A percentile compares a stretch with the other conserved stretches of the same genome.
These are phyloP conservation scores for Parathielavia appendiculata DNA, from an alignment of 495 filamentous ascomycete species.

Conservation along the genomic window DNA sequence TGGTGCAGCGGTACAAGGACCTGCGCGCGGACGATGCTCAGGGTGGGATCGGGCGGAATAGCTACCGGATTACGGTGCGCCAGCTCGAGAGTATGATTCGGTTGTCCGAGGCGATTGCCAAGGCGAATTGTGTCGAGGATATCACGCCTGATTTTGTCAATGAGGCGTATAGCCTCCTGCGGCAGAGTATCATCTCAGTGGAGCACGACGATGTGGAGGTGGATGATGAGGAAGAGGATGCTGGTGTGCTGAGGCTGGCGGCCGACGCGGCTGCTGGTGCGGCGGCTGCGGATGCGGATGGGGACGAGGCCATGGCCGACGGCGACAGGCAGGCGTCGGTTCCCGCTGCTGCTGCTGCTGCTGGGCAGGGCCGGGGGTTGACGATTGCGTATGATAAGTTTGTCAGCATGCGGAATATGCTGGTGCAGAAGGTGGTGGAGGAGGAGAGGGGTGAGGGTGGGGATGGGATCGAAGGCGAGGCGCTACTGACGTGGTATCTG, in stretches of 20 bases:
- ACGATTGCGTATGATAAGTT: constrained; percentile 97
- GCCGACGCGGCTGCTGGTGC: constrained; percentile 36
- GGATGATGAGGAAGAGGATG: constrained; percentile 68
- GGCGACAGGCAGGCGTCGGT: constrained; percentile 32
- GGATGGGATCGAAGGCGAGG: constrained; percentile 86
- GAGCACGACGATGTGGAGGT: constrained; percentile 98
- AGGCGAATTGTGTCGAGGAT: constrained; percentile 93
- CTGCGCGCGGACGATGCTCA: constrained; percentile 90
- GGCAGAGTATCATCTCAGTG: constrained; percentile 93
- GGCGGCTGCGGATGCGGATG: constrained; percentile 51
- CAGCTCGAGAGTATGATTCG: constrained; percentile 95
- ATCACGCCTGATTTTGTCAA: constrained; percentile 77
- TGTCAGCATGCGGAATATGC: constrained; percentile 76
- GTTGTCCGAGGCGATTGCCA: constrained; percentile 90
- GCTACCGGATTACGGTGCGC: constrained; percentile 93
- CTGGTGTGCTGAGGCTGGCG: constrained; percentile 33
- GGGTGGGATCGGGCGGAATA: constrained; percentile 85
- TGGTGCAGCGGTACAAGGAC: constrained; percentile 95
- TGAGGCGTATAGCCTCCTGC: constrained; percentile 82
- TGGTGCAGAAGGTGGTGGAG: constrained; percentile 66
- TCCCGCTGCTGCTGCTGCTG: background rate
- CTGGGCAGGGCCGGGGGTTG: constrained; percentile 54
- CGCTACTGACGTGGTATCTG: constrained; percentile 84
- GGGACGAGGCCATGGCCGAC: constrained; percentile 66
- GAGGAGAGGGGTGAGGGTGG: constrained; percentile 71